phyloP scores from a whole-genome alignment of 192 early-diverging fungal species.

The Rhizophagus sp. region DNA sequence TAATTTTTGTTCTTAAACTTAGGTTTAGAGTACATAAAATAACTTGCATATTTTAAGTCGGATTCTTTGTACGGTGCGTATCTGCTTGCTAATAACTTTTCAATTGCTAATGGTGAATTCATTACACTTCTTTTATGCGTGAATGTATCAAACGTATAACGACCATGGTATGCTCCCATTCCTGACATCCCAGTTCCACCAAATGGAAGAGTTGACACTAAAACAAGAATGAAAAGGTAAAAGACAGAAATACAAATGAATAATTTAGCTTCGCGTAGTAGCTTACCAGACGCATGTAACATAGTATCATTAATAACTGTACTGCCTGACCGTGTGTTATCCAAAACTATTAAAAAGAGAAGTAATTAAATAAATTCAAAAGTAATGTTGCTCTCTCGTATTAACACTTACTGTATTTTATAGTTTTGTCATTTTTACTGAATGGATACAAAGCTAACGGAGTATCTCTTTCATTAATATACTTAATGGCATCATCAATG shows the following conservation, averaged over 20 bases:
- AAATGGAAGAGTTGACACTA: slow-evolving; percentile 68
- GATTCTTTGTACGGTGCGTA: slow-evolving; percentile 25
- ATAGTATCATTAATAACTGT: slow-evolving; percentile 81
- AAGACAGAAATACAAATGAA: not conserved
- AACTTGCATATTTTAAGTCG: slow-evolving; percentile 9
- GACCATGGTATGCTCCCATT: slow-evolving; percentile 83
- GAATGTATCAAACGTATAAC: slow-evolving; percentile 75
- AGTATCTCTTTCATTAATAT: slow-evolving; percentile 63
- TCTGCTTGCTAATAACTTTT: slow-evolving; percentile 23
- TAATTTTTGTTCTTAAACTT: not conserved
- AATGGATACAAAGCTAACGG: slow-evolving; percentile 86
- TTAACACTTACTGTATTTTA: slow-evolving; percentile 48
- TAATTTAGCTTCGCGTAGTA: not conserved
- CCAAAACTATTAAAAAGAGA: slow-evolving; percentile 47
- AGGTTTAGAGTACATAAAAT: slow-evolving; percentile 11
- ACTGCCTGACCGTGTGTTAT: slow-evolving; percentile 73
- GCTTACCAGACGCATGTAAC: slow-evolving; percentile 62
- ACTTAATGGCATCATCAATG: slow-evolving; percentile 62
- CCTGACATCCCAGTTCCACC: slow-evolving; percentile 88
- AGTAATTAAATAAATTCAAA: not conserved
- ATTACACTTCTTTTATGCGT: slow-evolving; percentile 73
- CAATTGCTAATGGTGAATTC: slow-evolving; percentile 8
- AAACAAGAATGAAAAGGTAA: slow-evolving; percentile 1
- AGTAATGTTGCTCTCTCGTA: not conserved
- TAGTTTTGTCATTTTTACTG: slow-evolving; percentile 47